These are phyloP conservation scores for Cyphellophora attinorum DNA, from an alignment of 2,329 filamentous ascomycete species.

Conservation along the genomic window DNA sequence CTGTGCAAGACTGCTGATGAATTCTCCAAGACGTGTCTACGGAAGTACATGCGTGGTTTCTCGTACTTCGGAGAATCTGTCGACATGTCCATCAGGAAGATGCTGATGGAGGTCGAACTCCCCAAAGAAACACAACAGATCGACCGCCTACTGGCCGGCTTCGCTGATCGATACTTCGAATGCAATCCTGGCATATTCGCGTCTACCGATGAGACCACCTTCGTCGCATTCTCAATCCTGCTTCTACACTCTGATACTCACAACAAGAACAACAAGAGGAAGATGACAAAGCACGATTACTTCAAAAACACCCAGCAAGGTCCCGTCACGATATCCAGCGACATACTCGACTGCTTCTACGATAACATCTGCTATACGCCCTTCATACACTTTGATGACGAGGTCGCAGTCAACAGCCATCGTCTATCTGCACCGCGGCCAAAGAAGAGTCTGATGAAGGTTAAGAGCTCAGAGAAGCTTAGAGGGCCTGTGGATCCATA, in stretches of 20 bases:
- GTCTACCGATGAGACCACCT: slow-evolving; percentile 75
- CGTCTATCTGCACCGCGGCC: slow-evolving; percentile 62
- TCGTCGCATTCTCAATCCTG: slow-evolving; percentile 91
- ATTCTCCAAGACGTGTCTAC: slow-evolving; percentile 72
- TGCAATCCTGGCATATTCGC: slow-evolving; percentile 91
- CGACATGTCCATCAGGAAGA: slow-evolving; percentile 92
- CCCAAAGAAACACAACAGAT: slow-evolving; percentile 98
- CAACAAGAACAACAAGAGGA: slow-evolving; percentile 99
- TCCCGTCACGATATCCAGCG: slow-evolving; percentile 65
- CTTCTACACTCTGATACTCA: slow-evolving; percentile 98
- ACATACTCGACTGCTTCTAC: slow-evolving; percentile 91
- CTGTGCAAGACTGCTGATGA: slow-evolving; percentile 78
- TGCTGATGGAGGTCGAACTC: slow-evolving; percentile 91
- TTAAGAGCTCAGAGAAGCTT: slow-evolving; percentile 52
- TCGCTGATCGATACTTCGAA: slow-evolving; percentile 93
- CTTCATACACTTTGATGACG: slow-evolving; percentile 95
- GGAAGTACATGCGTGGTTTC: slow-evolving; percentile 93
- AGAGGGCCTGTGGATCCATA: slow-evolving; percentile 94
- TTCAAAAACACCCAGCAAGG: slow-evolving; percentile 89
- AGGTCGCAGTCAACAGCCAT: slow-evolving; percentile 68
- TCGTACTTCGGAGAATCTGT: slow-evolving; percentile 94
- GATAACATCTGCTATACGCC: slow-evolving; percentile 98
- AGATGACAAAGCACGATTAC: slow-evolving; percentile 95
- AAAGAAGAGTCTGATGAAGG: slow-evolving; percentile 61
- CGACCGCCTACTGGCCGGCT: slow-evolving; percentile 84